Base-by-base conservation (phyloP, 441 rosid species). In the Daphne laureola region DNA sequence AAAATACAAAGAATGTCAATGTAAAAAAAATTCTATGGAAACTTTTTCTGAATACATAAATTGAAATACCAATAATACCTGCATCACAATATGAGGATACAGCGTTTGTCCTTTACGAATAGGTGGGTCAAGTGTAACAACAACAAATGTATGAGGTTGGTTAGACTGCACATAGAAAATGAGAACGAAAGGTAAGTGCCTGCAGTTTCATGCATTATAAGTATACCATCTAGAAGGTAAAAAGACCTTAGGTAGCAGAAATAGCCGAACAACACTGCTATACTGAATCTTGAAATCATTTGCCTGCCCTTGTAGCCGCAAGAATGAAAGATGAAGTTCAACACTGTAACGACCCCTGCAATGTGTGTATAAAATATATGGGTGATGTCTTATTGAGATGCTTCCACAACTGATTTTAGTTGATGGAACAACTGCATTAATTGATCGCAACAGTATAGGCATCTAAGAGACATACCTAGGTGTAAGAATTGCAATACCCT, bases 231-330 rank as follows among this genome's bases (percentile, higher is more conserved):
- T 43, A 31, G 9, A 52, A 54, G 27, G 17, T 12, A 46, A 43
- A 52, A 35, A 38, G 53, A 91, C 97, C 97, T 89, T 89, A 13
- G 98, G 98, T 53, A 93, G 98, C 62, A 93, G 76, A 75, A 93
- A 93, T 55, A 93, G 70, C 40, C 97, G 95, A 59, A 89, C 95
- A 65, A 89, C 96, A 54, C 97, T 93, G 73, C 97, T 93, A 67
- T 89, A 93, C 75, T 93, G 97, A 67, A 93, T 89, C 76, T 89
- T 93, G 72, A 93, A 93, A 74, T 89, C 97, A 65, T 93, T 93
- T 46, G 97, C 98, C 74, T 84, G 96, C 60, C 96, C 98, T 76
- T 78, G 89, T 47, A 89, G 82, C 54, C 92, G 88, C 68, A 93
- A 67, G 73, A 93, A 89, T 42, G 98, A 89, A 47, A 75, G 67